A percentile compares a stretch with the other conserved stretches of the same genome.
phyloP scores from a whole-genome alignment of 371 early-diverging fungal species.

The Rhizomucor miehei region DNA sequence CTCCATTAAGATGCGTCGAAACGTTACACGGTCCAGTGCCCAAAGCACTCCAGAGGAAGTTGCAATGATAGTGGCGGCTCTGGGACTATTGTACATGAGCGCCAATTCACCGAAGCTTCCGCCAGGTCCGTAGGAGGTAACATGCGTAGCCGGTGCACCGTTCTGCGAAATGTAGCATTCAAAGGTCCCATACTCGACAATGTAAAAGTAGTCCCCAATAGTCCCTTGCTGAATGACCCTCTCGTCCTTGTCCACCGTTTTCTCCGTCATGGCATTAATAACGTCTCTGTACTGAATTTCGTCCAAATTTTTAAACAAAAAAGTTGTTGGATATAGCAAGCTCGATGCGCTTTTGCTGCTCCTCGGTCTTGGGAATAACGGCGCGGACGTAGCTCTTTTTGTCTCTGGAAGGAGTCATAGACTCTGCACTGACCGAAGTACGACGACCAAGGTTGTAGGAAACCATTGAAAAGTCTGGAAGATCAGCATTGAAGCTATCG shows the following conservation, averaged over 20 bases:
- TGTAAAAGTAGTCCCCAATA: conserved; percentile 96
- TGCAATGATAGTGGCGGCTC: conserved; percentile 82
- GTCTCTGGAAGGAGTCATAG: conserved; percentile 88
- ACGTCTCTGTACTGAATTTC: conserved; percentile 96
- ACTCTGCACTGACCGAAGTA: conserved; percentile 95
- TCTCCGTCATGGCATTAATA: conserved; percentile 96
- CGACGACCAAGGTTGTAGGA: conserved; percentile 79
- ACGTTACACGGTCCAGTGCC: conserved; percentile 81
- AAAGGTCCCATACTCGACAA: conserved; percentile 94
- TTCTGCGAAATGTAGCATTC: conserved; percentile 84
- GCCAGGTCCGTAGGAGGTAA: conserved; percentile 61
- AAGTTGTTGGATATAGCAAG: conserved; percentile 85
- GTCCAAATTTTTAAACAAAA: conserved; percentile 88
- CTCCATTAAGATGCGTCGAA: conserved; percentile 76
- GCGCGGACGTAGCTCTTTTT: conserved; percentile 71
- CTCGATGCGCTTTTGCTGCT: conserved; percentile 82
- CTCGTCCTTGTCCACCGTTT: conserved; percentile 67
- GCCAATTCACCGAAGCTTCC: conserved; percentile 88
- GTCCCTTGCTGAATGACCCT: conserved; percentile 94
- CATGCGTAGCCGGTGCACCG: conserved; percentile 48
- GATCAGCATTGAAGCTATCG: conserved; percentile 49
- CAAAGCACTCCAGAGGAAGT: conserved; percentile 68
- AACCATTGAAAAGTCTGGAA: conserved; percentile 29
- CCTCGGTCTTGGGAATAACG: conserved; percentile 83
- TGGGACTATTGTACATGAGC: conserved; percentile 86